Percentiles rank a stretch among this genome's conserved stretches.
Evolutionary conservation across 2,329 filamentous ascomycete species (phyloP).

Genomic region (Ophiocordyceps sinensis): DNA sequence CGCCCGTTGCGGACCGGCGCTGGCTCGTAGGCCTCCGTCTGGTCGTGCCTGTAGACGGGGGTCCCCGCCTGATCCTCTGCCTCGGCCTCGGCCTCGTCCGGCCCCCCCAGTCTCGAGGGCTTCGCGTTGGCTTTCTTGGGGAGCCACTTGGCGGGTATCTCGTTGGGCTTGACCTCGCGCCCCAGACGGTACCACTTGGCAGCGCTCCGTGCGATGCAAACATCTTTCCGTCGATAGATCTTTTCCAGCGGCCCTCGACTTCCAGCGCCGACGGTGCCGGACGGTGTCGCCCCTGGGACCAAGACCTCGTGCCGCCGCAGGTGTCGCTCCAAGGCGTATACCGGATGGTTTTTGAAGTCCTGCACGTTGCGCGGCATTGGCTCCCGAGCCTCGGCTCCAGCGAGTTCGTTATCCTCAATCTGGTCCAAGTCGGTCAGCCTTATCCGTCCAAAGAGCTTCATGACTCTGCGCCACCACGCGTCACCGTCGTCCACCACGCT

Average conservation of each 20-base stretch:
- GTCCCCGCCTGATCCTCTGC: slow-evolving; percentile 25
- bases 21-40: slow-evolving; percentile 61
- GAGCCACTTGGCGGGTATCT: slow-evolving; percentile 70
- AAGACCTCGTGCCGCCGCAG: slow-evolving; percentile 73
- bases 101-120: slow-evolving; percentile 2
- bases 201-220: slow-evolving; percentile 60
- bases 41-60: slow-evolving; percentile 45
- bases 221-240: slow-evolving; percentile 71
- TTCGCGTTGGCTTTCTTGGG: slow-evolving; percentile 28
- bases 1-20: slow-evolving; percentile 61
- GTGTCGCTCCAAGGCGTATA: slow-evolving; percentile 76
- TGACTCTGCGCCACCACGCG: slow-evolving; percentile 38
- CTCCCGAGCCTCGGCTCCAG: slow-evolving; percentile 57
- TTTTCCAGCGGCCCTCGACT: slow-evolving; percentile 50
- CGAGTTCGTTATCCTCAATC: slow-evolving; percentile 67
- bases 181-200: slow-evolving; percentile 90
- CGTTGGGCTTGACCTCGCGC: slow-evolving; percentile 59
- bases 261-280: slow-evolving; percentile 65
- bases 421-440: slow-evolving; percentile 54
- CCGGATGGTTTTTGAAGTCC: slow-evolving; percentile 76
- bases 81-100: slow-evolving; percentile 14
- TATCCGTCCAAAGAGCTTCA: slow-evolving; percentile 30
- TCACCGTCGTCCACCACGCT: slow-evolving; percentile 29
- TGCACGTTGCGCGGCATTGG: slow-evolving; percentile 74
- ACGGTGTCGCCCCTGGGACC: slow-evolving; percentile 49